Conservation (phyloP, 2,329 filamentous ascomycete species). For the Pseudogymnoascus sp. region DNA sequence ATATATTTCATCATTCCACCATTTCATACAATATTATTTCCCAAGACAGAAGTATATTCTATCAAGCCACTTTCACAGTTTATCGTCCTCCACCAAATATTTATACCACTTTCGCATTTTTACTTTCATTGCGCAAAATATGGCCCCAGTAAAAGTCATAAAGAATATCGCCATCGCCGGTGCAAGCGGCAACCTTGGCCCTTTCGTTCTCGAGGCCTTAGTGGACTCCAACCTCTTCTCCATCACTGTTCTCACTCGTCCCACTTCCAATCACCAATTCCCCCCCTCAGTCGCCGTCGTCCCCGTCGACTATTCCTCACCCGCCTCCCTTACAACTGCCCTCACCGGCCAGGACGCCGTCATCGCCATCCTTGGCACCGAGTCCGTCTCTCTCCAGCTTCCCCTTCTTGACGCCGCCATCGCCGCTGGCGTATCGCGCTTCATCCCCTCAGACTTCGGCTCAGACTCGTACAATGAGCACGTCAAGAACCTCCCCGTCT, state of each 20-base stretch:
- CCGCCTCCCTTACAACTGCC: conserved; percentile 35
- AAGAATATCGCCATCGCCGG: conserved; percentile 32
- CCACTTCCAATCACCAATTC: conserved; percentile 28
- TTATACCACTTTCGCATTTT: neutral
- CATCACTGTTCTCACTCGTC: conserved; percentile 42
- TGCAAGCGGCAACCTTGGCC: conserved; percentile 21
- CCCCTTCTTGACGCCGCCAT: conserved; percentile 49
- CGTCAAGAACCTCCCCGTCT: conserved; percentile 39
- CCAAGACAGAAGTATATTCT: neutral
- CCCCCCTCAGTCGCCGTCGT: conserved; percentile 33
- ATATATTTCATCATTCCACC: neutral
- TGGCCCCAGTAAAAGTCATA: conserved; percentile 15
- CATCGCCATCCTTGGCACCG: conserved; percentile 38
- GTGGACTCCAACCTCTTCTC: conserved; percentile 30
- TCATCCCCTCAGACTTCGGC: conserved; percentile 52
- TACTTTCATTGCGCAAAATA: neutral
- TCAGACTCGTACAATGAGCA: conserved; percentile 32
- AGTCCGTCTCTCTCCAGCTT: conserved; percentile 35
- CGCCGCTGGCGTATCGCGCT: conserved; percentile 50
- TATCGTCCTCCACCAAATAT: neutral
- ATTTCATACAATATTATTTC: neutral
- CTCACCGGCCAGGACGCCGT: conserved; percentile 52
- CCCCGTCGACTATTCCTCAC: conserved; percentile 36
- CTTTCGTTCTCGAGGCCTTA: conserved; percentile 20
- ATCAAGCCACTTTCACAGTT: neutral